A percentile compares a stretch with the other conserved stretches of the same genome.
phyloP scores from a whole-genome alignment of 441 rosid genomes.

The Erodium trifolium region DNA sequence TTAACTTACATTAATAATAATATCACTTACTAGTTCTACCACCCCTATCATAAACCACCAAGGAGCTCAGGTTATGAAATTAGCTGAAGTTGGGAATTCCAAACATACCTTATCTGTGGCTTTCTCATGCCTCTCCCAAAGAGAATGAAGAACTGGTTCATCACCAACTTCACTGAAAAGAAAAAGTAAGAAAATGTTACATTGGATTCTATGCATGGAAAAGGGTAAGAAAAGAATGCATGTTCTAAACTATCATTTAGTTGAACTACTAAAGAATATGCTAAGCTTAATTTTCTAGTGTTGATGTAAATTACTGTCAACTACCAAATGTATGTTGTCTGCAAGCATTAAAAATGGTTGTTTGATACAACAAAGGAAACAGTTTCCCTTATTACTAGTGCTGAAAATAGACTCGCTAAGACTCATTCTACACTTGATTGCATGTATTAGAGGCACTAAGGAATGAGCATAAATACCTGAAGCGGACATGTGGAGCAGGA shows the following conservation, averaged over 20 bases:
- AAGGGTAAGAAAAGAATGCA: too few species aligned
- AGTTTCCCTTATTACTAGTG: background rate
- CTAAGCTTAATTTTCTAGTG: too few species aligned
- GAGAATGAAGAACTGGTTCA: slow-evolving; percentile 47
- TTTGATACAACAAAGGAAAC: background rate
- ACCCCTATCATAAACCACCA: background rate
- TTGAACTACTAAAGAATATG: too few species aligned
- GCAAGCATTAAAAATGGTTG: too few species aligned
- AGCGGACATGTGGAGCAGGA: slow-evolving; percentile 48
- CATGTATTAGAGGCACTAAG: background rate
- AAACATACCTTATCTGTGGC: slow-evolving; percentile 38
- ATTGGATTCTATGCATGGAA: too few species aligned
- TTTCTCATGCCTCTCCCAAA: slow-evolving; percentile 54
- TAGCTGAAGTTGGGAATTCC: background rate
- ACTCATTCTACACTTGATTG: background rate
- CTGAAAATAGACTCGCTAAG: background rate
- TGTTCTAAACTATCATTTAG: too few species aligned
- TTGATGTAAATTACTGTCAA: too few species aligned
- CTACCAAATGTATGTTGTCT: too few species aligned
- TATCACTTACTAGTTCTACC: background rate
- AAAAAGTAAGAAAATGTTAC: background rate
- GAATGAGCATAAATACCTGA: slow-evolving; percentile 35
- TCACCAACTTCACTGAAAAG: slow-evolving; percentile 51
- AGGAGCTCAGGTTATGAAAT: background rate
- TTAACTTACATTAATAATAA: background rate